These are phyloP conservation scores for Colletotrichum cuscutae DNA, from an alignment of 2,329 filamentous ascomycete species.

Conservation along the genomic window DNA sequence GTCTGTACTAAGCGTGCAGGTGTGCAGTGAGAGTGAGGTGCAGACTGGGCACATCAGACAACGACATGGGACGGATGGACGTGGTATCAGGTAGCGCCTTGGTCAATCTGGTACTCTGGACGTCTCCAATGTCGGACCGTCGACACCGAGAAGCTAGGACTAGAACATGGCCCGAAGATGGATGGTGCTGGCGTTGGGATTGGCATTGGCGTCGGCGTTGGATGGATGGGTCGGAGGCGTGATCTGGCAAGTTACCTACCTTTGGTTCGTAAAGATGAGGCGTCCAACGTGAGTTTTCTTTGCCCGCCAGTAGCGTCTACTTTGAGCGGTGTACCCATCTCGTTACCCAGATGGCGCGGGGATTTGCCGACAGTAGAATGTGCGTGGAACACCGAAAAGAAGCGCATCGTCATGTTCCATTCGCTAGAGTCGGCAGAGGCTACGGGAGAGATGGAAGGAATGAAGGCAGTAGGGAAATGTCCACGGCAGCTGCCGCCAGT, in stretches of 20 bases:
- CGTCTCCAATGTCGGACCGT: conserved; percentile 59
- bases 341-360: not conserved
- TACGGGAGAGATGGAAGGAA: no score
- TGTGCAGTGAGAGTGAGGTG: not conserved
- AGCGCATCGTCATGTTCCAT: not conserved
- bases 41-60: not conserved
- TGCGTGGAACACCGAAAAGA: not conserved
- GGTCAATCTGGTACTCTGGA: conserved; percentile 31
- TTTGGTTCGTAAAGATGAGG: no score
- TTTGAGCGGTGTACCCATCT: not conserved
- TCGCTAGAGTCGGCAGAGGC: not conserved
- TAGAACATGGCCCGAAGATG: conserved; percentile 41
- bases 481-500: not conserved
- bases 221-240: not conserved
- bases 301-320: not conserved
- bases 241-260: not conserved
- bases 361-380: not conserved
- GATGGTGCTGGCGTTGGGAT: not conserved
- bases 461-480: not conserved
- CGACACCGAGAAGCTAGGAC: conserved; percentile 56
- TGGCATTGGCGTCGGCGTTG: not conserved
- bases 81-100: conserved; percentile 31
- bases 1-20: no score
- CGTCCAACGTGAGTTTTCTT: not conserved
- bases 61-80: conserved; percentile 3